Base-by-base conservation (phyloP, 768 basidiomycete species). In the Lactifluus subvellereus region DNA sequence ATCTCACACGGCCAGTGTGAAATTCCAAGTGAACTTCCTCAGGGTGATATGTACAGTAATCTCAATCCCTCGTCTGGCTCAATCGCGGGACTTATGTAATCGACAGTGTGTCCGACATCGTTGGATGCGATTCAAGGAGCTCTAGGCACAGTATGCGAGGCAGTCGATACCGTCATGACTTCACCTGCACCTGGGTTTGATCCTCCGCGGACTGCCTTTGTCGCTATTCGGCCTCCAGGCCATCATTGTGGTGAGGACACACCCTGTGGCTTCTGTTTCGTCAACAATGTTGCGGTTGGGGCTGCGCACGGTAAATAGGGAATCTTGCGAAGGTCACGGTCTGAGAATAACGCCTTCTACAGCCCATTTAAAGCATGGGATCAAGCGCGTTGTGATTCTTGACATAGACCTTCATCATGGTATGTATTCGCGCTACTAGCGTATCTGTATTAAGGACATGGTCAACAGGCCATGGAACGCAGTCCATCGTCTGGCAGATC, bases 331-430 rank as follows among this genome's bases (percentile, higher is more conserved):
- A 54, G 6, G 42, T 35, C 6, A 33, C 20, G 11, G 48, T 16
- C 33, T 30, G 57, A 54, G 40, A 54, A 18, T 57, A 27, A 55
- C 16, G 14, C n/a, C 33, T 43, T 27, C 10, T n/a, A 6, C 62
- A 96, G 94, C 94, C 0, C 86, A 98, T 73, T 74, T 97, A 13
- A 76, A 84, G 56, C 86, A 97, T 69, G 82, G 83, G 8, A 80
- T 96, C 47, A 84, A 87, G 45, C 84, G 91, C 27, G 79, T 92
- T 1, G 81, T 94, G 33, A 88, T 99, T 49, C 81, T 98, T 38
- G 96, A 98, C 71, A 93, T 98, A 57, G 95, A 96, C 72, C 77
- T 96, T 10, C 92, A 94, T 73, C 92, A 94, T 69, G 93, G 91
- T 86, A 61, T 59, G 77, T 68, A 22, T 37, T 30, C 11, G 22